Base-by-base conservation (phyloP, 441 rosid species). In the Arabidopsis lyrata region DNA sequence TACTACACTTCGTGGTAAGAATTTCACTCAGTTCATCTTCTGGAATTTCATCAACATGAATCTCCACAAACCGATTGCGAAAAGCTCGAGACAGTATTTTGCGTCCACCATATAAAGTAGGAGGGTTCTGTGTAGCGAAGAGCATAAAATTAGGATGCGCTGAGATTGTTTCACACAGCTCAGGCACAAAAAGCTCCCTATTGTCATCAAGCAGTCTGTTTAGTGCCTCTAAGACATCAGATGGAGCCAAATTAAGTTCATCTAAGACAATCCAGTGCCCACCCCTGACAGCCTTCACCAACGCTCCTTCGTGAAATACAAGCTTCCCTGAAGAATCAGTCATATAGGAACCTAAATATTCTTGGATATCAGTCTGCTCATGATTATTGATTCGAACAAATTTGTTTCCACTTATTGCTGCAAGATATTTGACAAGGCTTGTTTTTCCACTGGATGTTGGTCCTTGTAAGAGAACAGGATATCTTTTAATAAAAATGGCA, bases 361-460 rank as follows among this genome's bases (percentile, higher is more conserved):
- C 99, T 78, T 91, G 97, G 67, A 96, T 75, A 81, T 96, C 98
- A 13, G 99, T 93, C 73, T 96, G 98, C 64, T 96, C 99, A 64
- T 96, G 99, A 78, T 96, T 96, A 82, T 96, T 96, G 78, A 96
- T 89, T 48, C 98, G 86, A 61, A 96, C 95, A 83, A 96, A 96
- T 63, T 84, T 88, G 83, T 87, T 88, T 63, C 99, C 98, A 70
- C 91, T 96, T 76, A 81, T 70, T 48, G 93, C 80, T 61, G 99
- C 97, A 72, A 96, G 99, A 88, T 93, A 91, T 79, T 87, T 92
- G 54, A 96, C 98, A 77, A 96, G 98, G 81, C 99, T 96, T 68
- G 99, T 96, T 75, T 96, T 96, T 55, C 99, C 99, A 83, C 99
- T 91, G 27, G 99, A 96, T 53, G 98, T 93, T 53, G 98, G 98